Evolutionary conservation across 495 filamentous ascomycete species (phyloP).

Genomic region (Jackrogersella minutella): DNA sequence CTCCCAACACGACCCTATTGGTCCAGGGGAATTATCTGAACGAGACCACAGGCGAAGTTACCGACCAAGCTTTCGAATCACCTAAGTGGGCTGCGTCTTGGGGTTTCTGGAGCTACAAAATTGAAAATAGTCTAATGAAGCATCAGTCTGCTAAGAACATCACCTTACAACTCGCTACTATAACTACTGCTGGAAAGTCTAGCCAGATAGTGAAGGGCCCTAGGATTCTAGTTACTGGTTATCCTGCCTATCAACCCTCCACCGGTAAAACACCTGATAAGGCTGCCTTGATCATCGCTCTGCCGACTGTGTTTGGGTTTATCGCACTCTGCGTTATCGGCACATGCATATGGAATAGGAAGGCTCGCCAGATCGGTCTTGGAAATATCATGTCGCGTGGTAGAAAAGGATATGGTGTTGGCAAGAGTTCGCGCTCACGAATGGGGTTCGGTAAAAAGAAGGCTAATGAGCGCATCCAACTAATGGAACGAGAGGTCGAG

Average conservation of each 20-base stretch:
- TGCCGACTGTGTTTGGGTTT: slow-evolving; percentile 52
- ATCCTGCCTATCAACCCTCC: slow-evolving; percentile 31
- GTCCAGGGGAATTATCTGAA: slow-evolving; percentile 51
- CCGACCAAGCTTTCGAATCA: slow-evolving; percentile 49
- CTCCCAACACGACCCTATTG: slow-evolving; percentile 47
- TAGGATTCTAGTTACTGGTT: slow-evolving; percentile 37
- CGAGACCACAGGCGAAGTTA: slow-evolving; percentile 39
- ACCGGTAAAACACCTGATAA: slow-evolving; percentile 34
- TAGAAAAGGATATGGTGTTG: slow-evolving; percentile 44
- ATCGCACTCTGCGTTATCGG: slow-evolving; percentile 44
- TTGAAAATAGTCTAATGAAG: slow-evolving; percentile 42
- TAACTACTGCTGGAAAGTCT: slow-evolving; percentile 20
- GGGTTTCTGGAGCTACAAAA: slow-evolving; percentile 54
- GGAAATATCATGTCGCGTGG: slow-evolving; percentile 53
- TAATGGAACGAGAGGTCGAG: slow-evolving; percentile 48
- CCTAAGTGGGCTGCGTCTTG: slow-evolving; percentile 42
- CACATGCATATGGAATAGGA: slow-evolving; percentile 51
- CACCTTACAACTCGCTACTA: slow-evolving; percentile 49
- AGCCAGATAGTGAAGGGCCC: slow-evolving; percentile 46
- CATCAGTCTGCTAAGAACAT: slow-evolving; percentile 48
- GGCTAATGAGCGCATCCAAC: slow-evolving; percentile 48
- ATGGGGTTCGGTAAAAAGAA: slow-evolving; percentile 36
- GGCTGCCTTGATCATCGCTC: slow-evolving; percentile 48
- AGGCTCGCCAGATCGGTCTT: slow-evolving; percentile 46
- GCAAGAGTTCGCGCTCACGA: slow-evolving; percentile 45